Conservation (phyloP, 2,329 filamentous ascomycete species). For the Exophiala mesophila region DNA sequence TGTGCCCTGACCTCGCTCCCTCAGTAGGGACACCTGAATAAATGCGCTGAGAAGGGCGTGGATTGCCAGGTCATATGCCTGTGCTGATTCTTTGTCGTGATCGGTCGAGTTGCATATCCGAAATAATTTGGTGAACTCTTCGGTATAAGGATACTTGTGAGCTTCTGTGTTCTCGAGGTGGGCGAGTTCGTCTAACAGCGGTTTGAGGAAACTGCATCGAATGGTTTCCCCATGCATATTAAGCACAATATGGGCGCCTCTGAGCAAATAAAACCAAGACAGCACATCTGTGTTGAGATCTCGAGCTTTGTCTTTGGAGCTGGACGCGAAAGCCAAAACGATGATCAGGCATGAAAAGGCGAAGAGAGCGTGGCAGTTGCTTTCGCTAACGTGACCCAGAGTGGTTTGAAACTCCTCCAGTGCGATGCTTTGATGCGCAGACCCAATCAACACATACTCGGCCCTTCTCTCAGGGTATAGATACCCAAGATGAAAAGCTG, state of each 20-base stretch:
- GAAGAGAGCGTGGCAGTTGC: constrained; percentile 41
- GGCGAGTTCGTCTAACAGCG: constrained; percentile 29
- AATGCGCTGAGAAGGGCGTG: constrained; percentile 31
- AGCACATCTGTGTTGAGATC: constrained; percentile 29
- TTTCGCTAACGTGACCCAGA: constrained; percentile 35
- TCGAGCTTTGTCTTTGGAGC: constrained; percentile 20
- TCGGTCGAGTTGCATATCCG: constrained; percentile 26
- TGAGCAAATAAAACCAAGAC: constrained; percentile 30
- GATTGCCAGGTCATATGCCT: constrained; percentile 29
- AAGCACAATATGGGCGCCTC: constrained; percentile 30
- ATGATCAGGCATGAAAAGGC: constrained; percentile 39
- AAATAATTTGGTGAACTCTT: constrained; percentile 29
- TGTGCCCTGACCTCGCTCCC: constrained; percentile 25
- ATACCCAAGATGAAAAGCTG: constrained; percentile 41
- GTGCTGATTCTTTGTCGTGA: constrained; percentile 26
- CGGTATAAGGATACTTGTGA: constrained; percentile 26
- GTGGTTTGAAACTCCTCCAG: constrained; percentile 33
- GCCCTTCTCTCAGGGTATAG: constrained; percentile 33
- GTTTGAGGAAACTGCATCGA: constrained; percentile 28
- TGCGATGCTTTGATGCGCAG: constrained; percentile 35
- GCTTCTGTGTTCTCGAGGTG: constrained; percentile 28
- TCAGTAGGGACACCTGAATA: constrained; percentile 28
- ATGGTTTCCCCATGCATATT: constrained; percentile 29
- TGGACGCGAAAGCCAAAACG: constrained; percentile 34
- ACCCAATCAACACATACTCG: constrained; percentile 33